A percentile compares a stretch with the other conserved stretches of the same genome.
These are phyloP conservation scores for Silene noctiflora DNA, from an alignment of 179 eudicot species.

Conservation along the genomic window DNA sequence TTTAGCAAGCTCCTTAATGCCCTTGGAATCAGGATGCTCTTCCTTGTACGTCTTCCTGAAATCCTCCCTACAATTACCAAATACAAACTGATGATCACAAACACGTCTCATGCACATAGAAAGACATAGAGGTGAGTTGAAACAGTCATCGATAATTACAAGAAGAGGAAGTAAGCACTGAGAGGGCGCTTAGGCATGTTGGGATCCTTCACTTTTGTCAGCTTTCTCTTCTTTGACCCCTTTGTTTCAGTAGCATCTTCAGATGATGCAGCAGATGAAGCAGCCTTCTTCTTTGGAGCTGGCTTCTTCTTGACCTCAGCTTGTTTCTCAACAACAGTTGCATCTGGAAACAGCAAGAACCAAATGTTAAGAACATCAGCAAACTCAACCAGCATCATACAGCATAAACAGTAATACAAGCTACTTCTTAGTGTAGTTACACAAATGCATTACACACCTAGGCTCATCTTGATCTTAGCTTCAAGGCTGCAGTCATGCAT, in stretches of 20 bases:
- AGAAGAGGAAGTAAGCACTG: conserved; percentile 74
- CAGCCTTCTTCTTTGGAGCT: conserved; percentile 47
- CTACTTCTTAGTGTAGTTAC: background rate
- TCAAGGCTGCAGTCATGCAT: conserved; percentile 70
- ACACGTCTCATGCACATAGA: background rate
- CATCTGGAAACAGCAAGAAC: conserved; percentile 31
- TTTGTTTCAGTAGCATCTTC: conserved; percentile 32
- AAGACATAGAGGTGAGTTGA: background rate
- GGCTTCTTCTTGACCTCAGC: conserved; percentile 49
- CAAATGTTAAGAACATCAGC: background rate
- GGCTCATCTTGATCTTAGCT: conserved; percentile 61
- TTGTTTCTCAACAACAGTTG: conserved; percentile 48
- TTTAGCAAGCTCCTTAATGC: conserved; percentile 52
- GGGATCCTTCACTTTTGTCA: conserved; percentile 54
- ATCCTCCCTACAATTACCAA: conserved; percentile 50
- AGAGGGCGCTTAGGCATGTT: conserved; percentile 78
- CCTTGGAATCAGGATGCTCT: conserved; percentile 65
- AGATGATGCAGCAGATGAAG: conserved; percentile 11
- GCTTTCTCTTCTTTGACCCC: conserved; percentile 49
- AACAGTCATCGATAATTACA: conserved; percentile 34
- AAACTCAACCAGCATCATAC: too few relatives aligned
- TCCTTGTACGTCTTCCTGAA: conserved; percentile 73
- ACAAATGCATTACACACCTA: conserved; percentile 34
- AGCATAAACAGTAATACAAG: too few relatives aligned
- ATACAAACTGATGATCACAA: background rate